Percentiles rank a stretch among this genome's conserved stretches.
Conservation (phyloP, 2,329 filamentous ascomycete genomes). For the Didymella exigua region DNA sequence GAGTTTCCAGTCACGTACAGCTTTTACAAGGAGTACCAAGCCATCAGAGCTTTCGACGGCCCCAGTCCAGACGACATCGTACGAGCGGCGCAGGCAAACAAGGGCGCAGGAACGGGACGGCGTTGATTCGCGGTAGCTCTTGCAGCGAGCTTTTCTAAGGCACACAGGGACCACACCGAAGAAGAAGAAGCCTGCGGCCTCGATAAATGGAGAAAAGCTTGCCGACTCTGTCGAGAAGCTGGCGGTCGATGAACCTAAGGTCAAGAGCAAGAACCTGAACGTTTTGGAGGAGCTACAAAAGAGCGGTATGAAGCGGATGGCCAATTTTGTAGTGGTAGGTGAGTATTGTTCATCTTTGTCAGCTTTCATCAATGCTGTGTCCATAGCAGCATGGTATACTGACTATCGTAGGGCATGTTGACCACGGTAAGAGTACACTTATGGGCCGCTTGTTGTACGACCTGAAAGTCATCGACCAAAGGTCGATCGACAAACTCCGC, state of each 20-base stretch:
- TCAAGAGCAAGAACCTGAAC: conserved; percentile 79
- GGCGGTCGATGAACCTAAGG: conserved; percentile 57
- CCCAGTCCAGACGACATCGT: conserved; percentile 94
- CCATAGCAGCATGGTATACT: background rate
- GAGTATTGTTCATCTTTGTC: conserved; percentile 39
- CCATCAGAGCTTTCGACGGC: conserved; percentile 71
- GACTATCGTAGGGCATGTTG: conserved; percentile 75
- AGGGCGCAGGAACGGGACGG: conserved; percentile 50
- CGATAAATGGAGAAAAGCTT: conserved; percentile 40
- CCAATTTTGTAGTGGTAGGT: conserved; percentile 94
- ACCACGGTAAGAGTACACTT: conserved; percentile 95
- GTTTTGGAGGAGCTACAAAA: conserved; percentile 82
- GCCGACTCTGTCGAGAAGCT: conserved; percentile 57
- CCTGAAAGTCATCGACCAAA: conserved; percentile 82
- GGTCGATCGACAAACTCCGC: conserved; percentile 85
- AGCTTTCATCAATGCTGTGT: background rate
- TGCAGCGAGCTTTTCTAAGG: conserved; percentile 27
- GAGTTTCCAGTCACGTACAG: conserved; percentile 50
- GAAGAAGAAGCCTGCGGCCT: conserved; percentile 26
- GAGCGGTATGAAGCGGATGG: conserved; percentile 74
- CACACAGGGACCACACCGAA: conserved; percentile 36
- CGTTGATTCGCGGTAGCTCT: conserved; percentile 29
- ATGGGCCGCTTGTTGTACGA: conserved; percentile 96
- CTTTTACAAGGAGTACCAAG: conserved; percentile 46
- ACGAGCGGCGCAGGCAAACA: conserved; percentile 72